Evolutionary conservation across 1,284 basidiomycete species (phyloP), one percentile per base, ranked within the genome.

Genomic region (Waitea zeae): DNA sequence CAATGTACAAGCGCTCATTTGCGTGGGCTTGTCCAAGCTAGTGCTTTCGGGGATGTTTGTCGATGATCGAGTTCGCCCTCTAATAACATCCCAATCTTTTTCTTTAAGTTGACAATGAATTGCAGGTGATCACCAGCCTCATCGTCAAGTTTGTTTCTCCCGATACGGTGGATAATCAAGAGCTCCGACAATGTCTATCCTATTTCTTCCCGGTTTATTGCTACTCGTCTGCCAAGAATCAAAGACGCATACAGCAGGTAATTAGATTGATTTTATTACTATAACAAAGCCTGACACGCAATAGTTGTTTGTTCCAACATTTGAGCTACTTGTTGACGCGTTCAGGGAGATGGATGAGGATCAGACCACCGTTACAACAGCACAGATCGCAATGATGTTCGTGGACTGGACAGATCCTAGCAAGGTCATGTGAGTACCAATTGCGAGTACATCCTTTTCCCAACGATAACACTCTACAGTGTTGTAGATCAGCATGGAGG

Each of bases 151-250:
- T 93, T 56, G 73, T 97, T 44, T 86, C 83, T 0, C 86, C 88
- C 1, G 77, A 86, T 39, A 95, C 89, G 0, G 64, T 62, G 11
- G 70, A 77, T 27, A 97, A 96, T 49, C 80, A 84, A 46, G 72
- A 88, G 41, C 60, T 97, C 19, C 65, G 89, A 36, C 93, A 97
- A 54, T 96, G 90, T 50, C 60, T 98, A 17, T 80, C 88, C 13
- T 97, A 97, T 57, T 97, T 97, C 63, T 79, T 98, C 57, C 89
- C 90, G 0, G 78, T 90, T 0, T 97, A 87, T 51, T 88, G 86
- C 52, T 92, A 84, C 52, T 87, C 88, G 1, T 80, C 82, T 1
- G 56, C 73, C 2, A 54, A 52, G 12, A 93, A 96, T 49, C 92
- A 96, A 58, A 58, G 67, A 9, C 62, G 73, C 17, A 73, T 93